A percentile compares a stretch with the other conserved stretches of the same genome.
Conservation (phyloP, 306 rosid species). For the Castanospermum australe region DNA sequence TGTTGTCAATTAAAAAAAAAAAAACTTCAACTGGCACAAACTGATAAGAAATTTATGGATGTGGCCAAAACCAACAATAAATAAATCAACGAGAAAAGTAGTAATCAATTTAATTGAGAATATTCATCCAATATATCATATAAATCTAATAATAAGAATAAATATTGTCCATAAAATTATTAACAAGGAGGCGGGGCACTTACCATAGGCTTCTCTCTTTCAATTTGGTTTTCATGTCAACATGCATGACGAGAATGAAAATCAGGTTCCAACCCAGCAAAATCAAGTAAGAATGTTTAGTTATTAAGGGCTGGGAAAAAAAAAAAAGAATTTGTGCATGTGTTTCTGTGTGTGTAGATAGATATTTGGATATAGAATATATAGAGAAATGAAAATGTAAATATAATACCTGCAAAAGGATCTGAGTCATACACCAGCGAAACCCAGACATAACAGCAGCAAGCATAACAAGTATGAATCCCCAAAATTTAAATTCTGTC, state of each 20-base stretch:
- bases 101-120: background rate
- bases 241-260: conserved; percentile 31
- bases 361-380: conserved; percentile 5
- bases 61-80: background rate
- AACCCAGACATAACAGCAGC: conserved; percentile 99
- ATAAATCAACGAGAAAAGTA: background rate
- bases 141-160: background rate
- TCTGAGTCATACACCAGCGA: conserved; percentile 98
- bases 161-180: conserved; percentile 9
- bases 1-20: background rate
- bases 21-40: background rate
- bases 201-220: conserved; percentile 94
- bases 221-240: conserved; percentile 42
- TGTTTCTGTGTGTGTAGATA: background rate
- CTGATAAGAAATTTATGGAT: background rate
- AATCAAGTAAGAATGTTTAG: conserved; percentile 27
- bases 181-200: conserved; percentile 39
- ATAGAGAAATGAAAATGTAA: conserved; percentile 9
- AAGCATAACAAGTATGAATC: conserved; percentile 92
- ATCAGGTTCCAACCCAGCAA: conserved; percentile 48
- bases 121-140: background rate
- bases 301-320: conserved; percentile 7
- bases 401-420: conserved; percentile 82
- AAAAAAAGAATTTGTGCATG: background rate
- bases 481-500: conserved; percentile 86